phyloP scores from a whole-genome alignment of 495 filamentous ascomycete species.

The Penicillium cosmopolitanum region DNA sequence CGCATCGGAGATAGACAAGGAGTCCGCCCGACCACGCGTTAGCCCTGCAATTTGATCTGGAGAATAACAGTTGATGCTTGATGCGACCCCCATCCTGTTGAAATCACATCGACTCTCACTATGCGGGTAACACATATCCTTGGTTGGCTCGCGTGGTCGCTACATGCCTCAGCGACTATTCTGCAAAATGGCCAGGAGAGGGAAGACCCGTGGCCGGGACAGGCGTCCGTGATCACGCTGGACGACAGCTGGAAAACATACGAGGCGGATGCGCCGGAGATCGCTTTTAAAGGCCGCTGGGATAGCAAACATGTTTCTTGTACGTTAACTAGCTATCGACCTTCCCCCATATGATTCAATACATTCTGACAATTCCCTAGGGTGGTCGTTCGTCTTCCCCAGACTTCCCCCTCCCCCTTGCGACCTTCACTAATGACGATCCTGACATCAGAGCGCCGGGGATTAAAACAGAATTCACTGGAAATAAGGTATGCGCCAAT shows the following conservation, averaged over 20 bases:
- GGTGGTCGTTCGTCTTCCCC: conserved; percentile 44
- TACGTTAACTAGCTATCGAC: conserved; percentile 44
- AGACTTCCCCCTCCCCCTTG: conserved; percentile 1
- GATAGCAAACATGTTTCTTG: conserved; percentile 68
- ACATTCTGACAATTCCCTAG: conserved; percentile 28
- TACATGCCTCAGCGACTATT: conserved; percentile 49
- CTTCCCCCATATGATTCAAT: background rate
- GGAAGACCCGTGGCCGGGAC: conserved; percentile 40
- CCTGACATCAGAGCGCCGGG: conserved; percentile 53
- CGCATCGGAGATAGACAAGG: conserved; percentile 10
- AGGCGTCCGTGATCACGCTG: conserved; percentile 27
- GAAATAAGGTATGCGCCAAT: conserved; percentile 48
- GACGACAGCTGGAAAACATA: conserved; percentile 54
- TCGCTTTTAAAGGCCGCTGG: conserved; percentile 74
- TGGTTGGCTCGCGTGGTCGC: conserved; percentile 19
- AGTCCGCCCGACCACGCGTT: conserved; percentile 3
- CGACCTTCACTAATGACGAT: conserved; percentile 5
- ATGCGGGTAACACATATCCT: conserved; percentile 24
- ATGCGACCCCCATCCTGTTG: conserved; percentile 6
- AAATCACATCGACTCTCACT: conserved; percentile 12
- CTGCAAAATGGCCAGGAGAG: conserved; percentile 65
- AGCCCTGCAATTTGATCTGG: conserved; percentile 4
- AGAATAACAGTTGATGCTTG: conserved; percentile 15
- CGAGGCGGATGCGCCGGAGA: conserved; percentile 56
- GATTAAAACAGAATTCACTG: conserved; percentile 66